These are phyloP conservation scores for Penicillium sp. DNA, from an alignment of 2,329 filamentous ascomycete genomes.

Conservation along the genomic window DNA sequence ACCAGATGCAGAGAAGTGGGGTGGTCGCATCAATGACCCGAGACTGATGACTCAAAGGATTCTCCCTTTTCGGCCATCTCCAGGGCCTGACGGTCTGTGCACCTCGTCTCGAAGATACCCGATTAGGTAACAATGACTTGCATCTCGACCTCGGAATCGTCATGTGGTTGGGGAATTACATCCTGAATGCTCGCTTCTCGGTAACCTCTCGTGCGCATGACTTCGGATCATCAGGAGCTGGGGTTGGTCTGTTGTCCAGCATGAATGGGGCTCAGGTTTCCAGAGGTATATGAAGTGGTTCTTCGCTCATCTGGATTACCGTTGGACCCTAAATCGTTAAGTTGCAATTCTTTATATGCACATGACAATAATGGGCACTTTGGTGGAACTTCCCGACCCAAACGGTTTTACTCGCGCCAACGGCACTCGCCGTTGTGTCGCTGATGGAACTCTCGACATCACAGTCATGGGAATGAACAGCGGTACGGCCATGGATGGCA, in stretches of 20 bases:
- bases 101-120: slow-evolving; percentile 10
- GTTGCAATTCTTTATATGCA: not conserved
- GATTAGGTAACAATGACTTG: slow-evolving; percentile 2
- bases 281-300: slow-evolving; percentile 6
- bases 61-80: slow-evolving; percentile 3
- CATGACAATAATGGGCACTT: slow-evolving; percentile 3
- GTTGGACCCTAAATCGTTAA: not conserved
- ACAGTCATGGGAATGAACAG: slow-evolving; percentile 53
- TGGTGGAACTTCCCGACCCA: slow-evolving; percentile 4
- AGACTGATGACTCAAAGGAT: slow-evolving; percentile 1
- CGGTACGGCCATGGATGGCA: slow-evolving; percentile 54
- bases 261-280: not conserved
- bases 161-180: not conserved
- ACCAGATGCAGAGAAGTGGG: not conserved
- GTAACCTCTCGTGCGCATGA: not conserved
- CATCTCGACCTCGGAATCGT: not conserved
- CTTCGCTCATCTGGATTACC: slow-evolving; percentile 3
- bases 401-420: slow-evolving; percentile 5
- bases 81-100: not conserved
- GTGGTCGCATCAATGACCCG: slow-evolving; percentile 4
- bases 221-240: not conserved
- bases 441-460: slow-evolving; percentile 43
- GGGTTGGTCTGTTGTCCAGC: not conserved
- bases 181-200: not conserved
- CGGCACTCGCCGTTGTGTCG: slow-evolving; percentile 23